These are phyloP conservation scores for Salix koriyanagi DNA, from an alignment of 345 rosid species.

Conservation along the genomic window DNA sequence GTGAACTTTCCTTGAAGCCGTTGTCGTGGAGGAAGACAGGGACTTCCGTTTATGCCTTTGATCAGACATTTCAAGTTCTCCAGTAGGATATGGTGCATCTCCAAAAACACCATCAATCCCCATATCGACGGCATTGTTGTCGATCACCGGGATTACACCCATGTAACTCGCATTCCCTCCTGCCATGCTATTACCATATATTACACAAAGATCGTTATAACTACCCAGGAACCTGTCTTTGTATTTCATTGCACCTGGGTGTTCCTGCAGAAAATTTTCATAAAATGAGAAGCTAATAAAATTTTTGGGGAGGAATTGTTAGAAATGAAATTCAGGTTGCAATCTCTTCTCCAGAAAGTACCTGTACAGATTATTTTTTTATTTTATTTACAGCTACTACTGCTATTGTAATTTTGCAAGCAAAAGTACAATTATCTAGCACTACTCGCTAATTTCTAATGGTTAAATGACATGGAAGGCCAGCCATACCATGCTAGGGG, in stretches of 20 bases:
- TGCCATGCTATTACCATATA: slow-evolving; percentile 6
- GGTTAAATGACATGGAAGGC: neutral
- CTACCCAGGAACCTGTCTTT: slow-evolving; percentile 13
- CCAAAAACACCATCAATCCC: slow-evolving; percentile 19
- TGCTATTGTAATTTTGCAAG: neutral
- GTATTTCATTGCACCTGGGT: slow-evolving; percentile 23
- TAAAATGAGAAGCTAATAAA: neutral
- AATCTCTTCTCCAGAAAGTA: too few species aligned
- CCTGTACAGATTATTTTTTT: too few species aligned
- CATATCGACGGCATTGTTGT: slow-evolving; percentile 3
- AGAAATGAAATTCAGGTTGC: too few species aligned
- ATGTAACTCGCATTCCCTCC: slow-evolving; percentile 16
- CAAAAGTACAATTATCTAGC: neutral
- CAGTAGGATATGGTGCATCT: slow-evolving; percentile 17
- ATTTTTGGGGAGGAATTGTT: neutral
- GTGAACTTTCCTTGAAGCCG: slow-evolving; percentile 22
- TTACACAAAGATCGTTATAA: slow-evolving; percentile 22
- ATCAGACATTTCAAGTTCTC: slow-evolving; percentile 25
- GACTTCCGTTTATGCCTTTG: slow-evolving; percentile 26
- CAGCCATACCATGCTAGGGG: neutral
- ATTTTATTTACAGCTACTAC: too few species aligned
- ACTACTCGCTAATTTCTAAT: neutral
- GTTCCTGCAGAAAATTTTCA: slow-evolving; percentile 11
- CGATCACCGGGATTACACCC: slow-evolving; percentile 16
- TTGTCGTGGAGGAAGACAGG: slow-evolving; percentile 11